phyloP scores from a whole-genome alignment of 2,329 filamentous ascomycete genomes.

The Westerdykella ornata region DNA sequence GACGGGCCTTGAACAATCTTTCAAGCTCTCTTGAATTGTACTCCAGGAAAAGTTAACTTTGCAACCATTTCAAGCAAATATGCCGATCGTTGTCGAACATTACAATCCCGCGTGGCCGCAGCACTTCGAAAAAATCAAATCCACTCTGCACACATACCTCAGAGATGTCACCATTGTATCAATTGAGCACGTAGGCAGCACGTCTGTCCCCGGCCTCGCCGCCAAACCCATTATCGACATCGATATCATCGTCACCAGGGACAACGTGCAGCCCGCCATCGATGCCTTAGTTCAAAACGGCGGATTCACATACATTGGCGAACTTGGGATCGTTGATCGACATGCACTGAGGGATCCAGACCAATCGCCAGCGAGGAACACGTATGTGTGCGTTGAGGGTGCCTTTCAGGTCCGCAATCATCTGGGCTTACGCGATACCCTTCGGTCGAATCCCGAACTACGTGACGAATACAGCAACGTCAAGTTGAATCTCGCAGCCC shows the following conservation, averaged over 20 bases:
- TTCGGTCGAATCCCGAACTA: conserved; percentile 25
- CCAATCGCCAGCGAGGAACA: conserved; percentile 24
- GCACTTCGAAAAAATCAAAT: conserved; percentile 21
- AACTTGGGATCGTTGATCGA: conserved; percentile 33
- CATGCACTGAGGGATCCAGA: conserved; percentile 31
- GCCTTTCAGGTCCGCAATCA: conserved; percentile 35
- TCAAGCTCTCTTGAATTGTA: neutral
- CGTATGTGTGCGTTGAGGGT: conserved; percentile 35
- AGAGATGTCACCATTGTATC: conserved; percentile 10
- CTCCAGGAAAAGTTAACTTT: too few species aligned
- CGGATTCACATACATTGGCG: conserved; percentile 33
- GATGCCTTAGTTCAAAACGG: conserved; percentile 25
- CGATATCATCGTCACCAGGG: conserved; percentile 27
- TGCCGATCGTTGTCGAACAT: conserved; percentile 20
- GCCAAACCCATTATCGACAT: conserved; percentile 37
- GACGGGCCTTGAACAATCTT: neutral
- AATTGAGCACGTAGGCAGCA: conserved; percentile 37
- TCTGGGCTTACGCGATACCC: conserved; percentile 32
- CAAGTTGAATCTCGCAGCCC: conserved; percentile 18
- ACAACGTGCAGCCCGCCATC: conserved; percentile 21
- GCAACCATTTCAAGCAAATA: conserved; percentile 1
- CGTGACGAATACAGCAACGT: conserved; percentile 24
- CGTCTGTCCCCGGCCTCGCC: conserved; percentile 31
- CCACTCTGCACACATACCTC: conserved; percentile 12
- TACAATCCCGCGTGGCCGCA: conserved; percentile 26